phyloP scores from a whole-genome alignment of 169 alveolate genomes.

The Cryptosporidium parvum region DNA sequence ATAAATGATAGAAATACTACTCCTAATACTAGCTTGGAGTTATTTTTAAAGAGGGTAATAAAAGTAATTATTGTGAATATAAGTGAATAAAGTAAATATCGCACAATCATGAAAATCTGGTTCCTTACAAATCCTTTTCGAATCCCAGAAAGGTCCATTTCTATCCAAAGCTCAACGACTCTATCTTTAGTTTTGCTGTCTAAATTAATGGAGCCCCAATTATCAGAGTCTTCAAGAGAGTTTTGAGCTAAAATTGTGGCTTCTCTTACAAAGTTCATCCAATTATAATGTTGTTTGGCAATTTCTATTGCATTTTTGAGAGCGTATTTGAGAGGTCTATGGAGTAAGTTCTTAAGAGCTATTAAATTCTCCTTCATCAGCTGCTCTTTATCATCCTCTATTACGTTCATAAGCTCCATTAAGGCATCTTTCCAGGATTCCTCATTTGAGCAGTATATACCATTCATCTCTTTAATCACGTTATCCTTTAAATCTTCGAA shows the following conservation, averaged over 20 bases:
- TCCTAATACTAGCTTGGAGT: constrained; percentile 2
- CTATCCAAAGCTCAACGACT: constrained; percentile 55
- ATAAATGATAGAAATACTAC: constrained; percentile 11
- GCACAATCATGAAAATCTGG: constrained; percentile 1
- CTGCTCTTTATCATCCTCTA: constrained; percentile 69
- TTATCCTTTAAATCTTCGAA: constrained; percentile 17
- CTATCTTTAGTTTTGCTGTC: constrained; percentile 28
- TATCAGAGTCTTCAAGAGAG: constrained; percentile 30
- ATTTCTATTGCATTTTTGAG: neutral
- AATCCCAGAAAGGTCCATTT: constrained; percentile 11
- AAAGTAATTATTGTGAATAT: neutral
- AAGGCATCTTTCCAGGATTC: constrained; percentile 56
- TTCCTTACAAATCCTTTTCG: constrained; percentile 6
- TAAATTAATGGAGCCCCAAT: constrained; percentile 4
- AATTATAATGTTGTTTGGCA: constrained; percentile 4
- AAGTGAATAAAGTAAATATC: constrained; percentile 8
- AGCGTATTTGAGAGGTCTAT: constrained; percentile 63
- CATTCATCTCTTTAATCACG: constrained; percentile 37
- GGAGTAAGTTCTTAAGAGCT: constrained; percentile 50
- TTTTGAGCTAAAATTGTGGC: constrained; percentile 33
- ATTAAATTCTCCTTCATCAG: constrained; percentile 48
- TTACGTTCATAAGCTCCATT: constrained; percentile 17
- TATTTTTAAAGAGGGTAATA: constrained; percentile 4
- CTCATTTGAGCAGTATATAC: constrained; percentile 37
- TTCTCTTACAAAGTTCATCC: constrained; percentile 46